Evolutionary conservation across 163 green algal species (phyloP), one percentile per base, ranked within the genome.

Genomic region (Volvox carteri): DNA sequence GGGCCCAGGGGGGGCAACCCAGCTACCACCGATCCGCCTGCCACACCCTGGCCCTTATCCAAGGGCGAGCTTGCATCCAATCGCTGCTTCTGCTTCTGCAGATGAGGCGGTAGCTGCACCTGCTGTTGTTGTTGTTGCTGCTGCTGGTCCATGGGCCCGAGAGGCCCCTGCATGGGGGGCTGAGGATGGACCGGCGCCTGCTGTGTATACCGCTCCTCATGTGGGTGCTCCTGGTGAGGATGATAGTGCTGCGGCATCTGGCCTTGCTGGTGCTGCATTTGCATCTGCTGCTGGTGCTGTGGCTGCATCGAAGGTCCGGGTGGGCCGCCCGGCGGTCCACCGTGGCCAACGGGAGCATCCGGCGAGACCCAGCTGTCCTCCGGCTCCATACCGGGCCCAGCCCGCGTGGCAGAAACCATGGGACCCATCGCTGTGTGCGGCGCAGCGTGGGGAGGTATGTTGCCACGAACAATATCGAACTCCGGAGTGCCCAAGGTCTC

Each of bases 401-500:
- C 41, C 35, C 19, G n/a, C 21, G 42, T 35, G 2, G n/a, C 48
- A 30, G 75, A 52, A 5, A 68, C 33, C 75, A 84, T 84, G 30
- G 48, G 48, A 18, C 75, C 75, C 75, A 80, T 70, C 5, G 75
- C 46, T 48, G 3, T 23, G 46, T 21, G 23, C 46, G 19, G 21
- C 73, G 73, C 44, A 46, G 44, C 25, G n/a, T 4, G n/a, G n/a
- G n/a, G n/a, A n/a, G n/a, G n/a, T n/a, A n/a, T n/a, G n/a, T 4
- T 41, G 39, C 12, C 65, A 28, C 46, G 73, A 8, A 62, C 42
- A 14, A 65, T 4, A 5, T 46, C 30, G 78, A 78, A 86, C 39
- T 86, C 78, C 9, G 78, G 78, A 7, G 78, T 86, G 78, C 78
- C 58, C 46, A 80, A 41, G 4, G 65, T 80, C 33, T 87, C 81